These are phyloP conservation scores for Starmera quercuum DNA, from an alignment of 805 yeast species.

Conservation along the genomic window DNA sequence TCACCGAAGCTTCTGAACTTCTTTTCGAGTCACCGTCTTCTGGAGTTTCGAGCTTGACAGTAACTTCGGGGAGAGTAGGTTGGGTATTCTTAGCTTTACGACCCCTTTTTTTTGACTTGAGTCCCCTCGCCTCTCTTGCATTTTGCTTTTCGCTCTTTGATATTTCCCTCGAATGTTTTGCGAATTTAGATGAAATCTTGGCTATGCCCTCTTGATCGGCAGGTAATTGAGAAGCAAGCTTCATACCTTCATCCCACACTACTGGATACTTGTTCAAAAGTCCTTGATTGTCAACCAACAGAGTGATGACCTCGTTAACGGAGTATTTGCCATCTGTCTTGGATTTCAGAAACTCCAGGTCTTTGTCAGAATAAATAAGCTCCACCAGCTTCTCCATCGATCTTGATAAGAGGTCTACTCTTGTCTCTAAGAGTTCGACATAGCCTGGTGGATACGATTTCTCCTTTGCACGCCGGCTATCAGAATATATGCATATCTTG, in stretches of 20 bases:
- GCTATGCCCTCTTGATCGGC: background rate
- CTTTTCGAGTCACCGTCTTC: no score
- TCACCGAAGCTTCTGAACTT: no score
- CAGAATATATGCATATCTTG: constrained; percentile 52
- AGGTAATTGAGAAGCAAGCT: background rate
- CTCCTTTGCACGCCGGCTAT: constrained; percentile 44
- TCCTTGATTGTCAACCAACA: background rate
- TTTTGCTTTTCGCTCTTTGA: no score
- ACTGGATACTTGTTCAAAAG: background rate
- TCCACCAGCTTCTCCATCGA: constrained; percentile 23
- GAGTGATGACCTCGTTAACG: constrained; percentile 1
- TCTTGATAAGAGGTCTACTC: constrained; percentile 44
- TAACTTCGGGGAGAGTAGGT: no score
- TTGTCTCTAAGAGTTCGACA: constrained; percentile 54
- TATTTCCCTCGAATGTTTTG: background rate
- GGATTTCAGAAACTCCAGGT: background rate
- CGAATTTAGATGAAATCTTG: background rate
- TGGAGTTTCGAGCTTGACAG: no score
- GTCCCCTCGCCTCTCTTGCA: no score
- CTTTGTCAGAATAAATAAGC: background rate
- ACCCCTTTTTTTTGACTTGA: background rate
- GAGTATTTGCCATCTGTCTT: background rate
- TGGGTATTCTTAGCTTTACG: constrained; percentile 1
- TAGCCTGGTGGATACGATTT: constrained; percentile 53
- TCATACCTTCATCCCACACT: constrained; percentile 1